Evolutionary conservation across 768 basidiomycete genomes (phyloP), one percentile per base, ranked within the genome.

Genomic region (Russula emetica): DNA sequence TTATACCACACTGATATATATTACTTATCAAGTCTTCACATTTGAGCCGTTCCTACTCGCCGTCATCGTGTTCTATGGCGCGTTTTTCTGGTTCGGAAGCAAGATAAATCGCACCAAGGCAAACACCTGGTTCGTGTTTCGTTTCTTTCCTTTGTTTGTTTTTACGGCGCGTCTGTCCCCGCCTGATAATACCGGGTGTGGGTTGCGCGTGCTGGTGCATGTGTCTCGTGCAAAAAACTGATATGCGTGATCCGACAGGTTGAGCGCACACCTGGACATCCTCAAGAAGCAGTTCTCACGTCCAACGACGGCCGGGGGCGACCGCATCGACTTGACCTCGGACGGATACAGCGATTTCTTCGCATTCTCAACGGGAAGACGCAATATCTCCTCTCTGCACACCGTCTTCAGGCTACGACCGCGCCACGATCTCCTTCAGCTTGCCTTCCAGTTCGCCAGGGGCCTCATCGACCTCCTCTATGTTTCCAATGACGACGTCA

Each of bases 321-420:
- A 13, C 8, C 26, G 22, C 18, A n/a, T 11, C 30, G 83, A 83
- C 11, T 75, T 88, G 55, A 79, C 80, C 38, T 61, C 78, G 45
- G 92, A 94, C 69, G 92, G 91, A 22, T 79, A 86, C 69, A 80
- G 85, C 3, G 91, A 93, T 76, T 89, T 85, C 72, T 90, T 92
- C 78, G 80, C 81, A 71, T 97, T 90, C 76, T 92, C 92, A 47
- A 94, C 93, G 2, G 94, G 94, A 59, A 79, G 94, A 64, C 87
- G 89, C 63, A 85, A 84, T 67, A 72, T 94, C 60, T 76, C 82
- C 30, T 89, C 88, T 34, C 79, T 94, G 58, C 94, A 96, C 78
- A 85, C 89, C 55, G 80, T 89, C 69, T 81, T 94, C 73, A 78
- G 84, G 51, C 81, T 95, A 66, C 78, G 83, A 51, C 93, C 94